Evolutionary conservation across 2,329 filamentous ascomycete genomes (phyloP).

Genomic region (Bipolaris oryzae): DNA sequence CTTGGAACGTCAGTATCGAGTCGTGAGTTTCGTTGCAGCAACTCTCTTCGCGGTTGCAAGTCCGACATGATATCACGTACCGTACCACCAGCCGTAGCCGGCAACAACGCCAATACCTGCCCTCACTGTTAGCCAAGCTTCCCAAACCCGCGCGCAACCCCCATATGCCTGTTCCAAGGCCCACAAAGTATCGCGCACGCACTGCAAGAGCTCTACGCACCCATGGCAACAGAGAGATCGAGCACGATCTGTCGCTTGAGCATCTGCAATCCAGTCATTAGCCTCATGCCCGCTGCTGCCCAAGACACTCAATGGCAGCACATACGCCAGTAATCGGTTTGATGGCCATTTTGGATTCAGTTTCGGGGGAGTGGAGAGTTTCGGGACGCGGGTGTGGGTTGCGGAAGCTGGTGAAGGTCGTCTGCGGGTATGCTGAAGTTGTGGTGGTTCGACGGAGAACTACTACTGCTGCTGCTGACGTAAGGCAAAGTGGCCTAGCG

Average conservation of each 20-base stretch:
- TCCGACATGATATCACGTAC: conserved; percentile 48
- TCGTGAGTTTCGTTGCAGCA: not conserved
- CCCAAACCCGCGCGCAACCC: conserved; percentile 8
- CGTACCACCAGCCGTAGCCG: conserved; percentile 73
- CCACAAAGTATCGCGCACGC: not conserved
- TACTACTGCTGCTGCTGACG: conserved; percentile 16
- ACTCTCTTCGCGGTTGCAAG: not conserved
- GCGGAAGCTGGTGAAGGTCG: conserved; percentile 37
- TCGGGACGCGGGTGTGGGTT: conserved; percentile 35
- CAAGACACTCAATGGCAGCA: conserved; percentile 41
- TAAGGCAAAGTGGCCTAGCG: conserved; percentile 15
- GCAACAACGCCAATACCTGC: conserved; percentile 66
- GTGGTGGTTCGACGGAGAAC: conserved; percentile 37
- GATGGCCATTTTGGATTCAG: conserved; percentile 49
- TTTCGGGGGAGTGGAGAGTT: conserved; percentile 37
- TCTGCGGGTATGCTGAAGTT: conserved; percentile 35
- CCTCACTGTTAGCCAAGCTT: conserved; percentile 32
- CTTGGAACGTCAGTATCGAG: conserved; percentile 45
- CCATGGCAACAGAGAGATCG: conserved; percentile 69
- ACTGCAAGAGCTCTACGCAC: conserved; percentile 53
- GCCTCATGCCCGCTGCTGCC: conserved; percentile 20
- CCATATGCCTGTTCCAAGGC: not conserved
- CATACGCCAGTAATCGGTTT: conserved; percentile 60
- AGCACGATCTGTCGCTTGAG: conserved; percentile 69
- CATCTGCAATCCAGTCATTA: conserved; percentile 58